phyloP scores from a whole-genome alignment of 1,284 basidiomycete species.

The Quambalaria eucalypti region DNA sequence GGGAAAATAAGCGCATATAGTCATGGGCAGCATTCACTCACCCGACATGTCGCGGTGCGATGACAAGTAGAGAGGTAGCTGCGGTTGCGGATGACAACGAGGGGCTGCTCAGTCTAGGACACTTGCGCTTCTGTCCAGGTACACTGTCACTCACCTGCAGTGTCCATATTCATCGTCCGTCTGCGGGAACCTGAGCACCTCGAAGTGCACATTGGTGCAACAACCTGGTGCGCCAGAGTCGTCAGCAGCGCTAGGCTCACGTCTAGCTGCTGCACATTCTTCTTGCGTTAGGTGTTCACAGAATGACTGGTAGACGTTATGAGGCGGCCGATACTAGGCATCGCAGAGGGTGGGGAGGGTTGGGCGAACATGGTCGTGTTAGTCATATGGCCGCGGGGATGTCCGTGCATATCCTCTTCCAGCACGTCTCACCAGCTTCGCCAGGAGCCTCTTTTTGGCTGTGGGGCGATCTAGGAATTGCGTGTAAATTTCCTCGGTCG shows the following conservation, averaged over 20 bases:
- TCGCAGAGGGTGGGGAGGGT: neutral
- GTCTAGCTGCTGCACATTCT: slow-evolving; percentile 16
- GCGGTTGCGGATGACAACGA: no score
- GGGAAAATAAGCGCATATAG: neutral
- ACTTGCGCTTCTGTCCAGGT: no score
- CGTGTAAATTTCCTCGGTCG: neutral
- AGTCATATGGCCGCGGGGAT: neutral
- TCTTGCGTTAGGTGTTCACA: slow-evolving; percentile 31
- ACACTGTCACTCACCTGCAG: slow-evolving; percentile 18
- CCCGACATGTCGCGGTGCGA: slow-evolving; percentile 28
- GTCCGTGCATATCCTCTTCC: neutral
- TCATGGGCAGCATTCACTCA: neutral
- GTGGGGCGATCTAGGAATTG: slow-evolving; percentile 28
- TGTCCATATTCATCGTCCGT: slow-evolving; percentile 37
- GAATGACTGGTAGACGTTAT: slow-evolving; percentile 30
- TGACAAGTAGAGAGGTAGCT: slow-evolving; percentile 40
- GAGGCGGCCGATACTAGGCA: slow-evolving; percentile 20
- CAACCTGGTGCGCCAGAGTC: neutral
- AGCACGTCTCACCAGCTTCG: slow-evolving; percentile 13
- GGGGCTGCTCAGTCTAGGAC: no score
- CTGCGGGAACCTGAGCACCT: slow-evolving; percentile 29
- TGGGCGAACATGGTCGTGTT: neutral
- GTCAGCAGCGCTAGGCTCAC: neutral
- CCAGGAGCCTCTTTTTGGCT: slow-evolving; percentile 33
- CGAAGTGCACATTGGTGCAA: slow-evolving; percentile 25